Percentiles rank a stretch among this genome's conserved stretches.
phyloP scores from a whole-genome alignment of 2,329 filamentous ascomycete genomes.

The Sclerotinia trifoliorum region DNA sequence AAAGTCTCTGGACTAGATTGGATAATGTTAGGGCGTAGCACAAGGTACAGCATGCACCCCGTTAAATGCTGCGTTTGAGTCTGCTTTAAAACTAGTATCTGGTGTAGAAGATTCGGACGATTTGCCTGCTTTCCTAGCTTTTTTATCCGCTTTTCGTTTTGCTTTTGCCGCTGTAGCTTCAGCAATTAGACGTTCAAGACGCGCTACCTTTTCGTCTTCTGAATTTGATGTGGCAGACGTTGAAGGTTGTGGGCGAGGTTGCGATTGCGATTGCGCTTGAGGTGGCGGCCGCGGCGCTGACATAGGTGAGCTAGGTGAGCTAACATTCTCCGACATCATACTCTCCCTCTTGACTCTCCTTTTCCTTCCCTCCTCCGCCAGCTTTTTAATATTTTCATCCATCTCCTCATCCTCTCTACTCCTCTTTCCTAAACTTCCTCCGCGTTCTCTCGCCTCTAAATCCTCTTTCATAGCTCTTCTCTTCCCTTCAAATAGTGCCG shows the following conservation, averaged over 20 bases:
- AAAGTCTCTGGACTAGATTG: background rate
- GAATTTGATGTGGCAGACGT: conserved; percentile 22
- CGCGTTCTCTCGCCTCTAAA: conserved; percentile 72
- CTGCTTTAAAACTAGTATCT: background rate
- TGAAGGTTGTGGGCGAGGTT: background rate
- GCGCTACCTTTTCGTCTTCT: conserved; percentile 46
- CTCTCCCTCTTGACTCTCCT: conserved; percentile 50
- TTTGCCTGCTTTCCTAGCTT: conserved; percentile 43
- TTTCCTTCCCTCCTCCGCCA: conserved; percentile 53
- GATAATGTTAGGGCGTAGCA: conserved; percentile 11
- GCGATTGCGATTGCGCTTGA: conserved; percentile 16
- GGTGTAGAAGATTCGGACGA: conserved; percentile 33
- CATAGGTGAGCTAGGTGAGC: conserved; percentile 22
- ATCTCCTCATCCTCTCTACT: conserved; percentile 52
- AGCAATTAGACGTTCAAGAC: conserved; percentile 46
- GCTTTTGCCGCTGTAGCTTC: conserved; percentile 45
- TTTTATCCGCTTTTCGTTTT: conserved; percentile 39
- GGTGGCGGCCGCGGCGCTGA: conserved; percentile 22
- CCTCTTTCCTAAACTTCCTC: conserved; percentile 53
- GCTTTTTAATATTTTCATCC: conserved; percentile 51
- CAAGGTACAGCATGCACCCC: too few species aligned
- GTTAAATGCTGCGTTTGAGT: background rate
- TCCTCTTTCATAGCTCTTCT: conserved; percentile 80
- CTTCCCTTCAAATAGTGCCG: conserved; percentile 70
- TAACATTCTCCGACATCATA: conserved; percentile 39